These are phyloP conservation scores for Gyromitra esculenta DNA, from an alignment of 2,329 filamentous ascomycete species.

Conservation along the genomic window DNA sequence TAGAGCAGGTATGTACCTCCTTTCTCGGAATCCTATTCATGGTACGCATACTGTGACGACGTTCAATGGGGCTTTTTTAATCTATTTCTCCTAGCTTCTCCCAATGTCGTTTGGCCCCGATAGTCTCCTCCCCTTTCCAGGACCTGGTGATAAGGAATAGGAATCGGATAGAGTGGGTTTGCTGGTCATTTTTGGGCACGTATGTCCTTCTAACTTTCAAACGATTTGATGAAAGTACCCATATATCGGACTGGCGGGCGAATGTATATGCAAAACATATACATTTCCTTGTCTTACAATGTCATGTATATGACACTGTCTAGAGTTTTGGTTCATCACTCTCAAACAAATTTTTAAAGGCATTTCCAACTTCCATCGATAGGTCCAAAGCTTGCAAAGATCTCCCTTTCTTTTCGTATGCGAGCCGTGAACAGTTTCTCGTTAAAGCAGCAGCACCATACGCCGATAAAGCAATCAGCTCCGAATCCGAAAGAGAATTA, in stretches of 20 bases:
- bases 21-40: constrained; percentile 15
- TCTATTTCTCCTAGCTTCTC: constrained; percentile 66
- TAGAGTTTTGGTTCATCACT: constrained; percentile 62
- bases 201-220: background rate
- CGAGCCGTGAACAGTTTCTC: constrained; percentile 86
- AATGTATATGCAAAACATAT: background rate
- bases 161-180: background rate
- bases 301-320: background rate
- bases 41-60: constrained; percentile 49
- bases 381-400: constrained; percentile 92
- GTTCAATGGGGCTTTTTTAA: constrained; percentile 12
- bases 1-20: constrained; percentile 69
- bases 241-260: background rate
- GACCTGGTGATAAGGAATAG: constrained; percentile 31
- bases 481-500: constrained; percentile 68
- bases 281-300: background rate
- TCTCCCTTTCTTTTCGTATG: constrained; percentile 84
- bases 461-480: constrained; percentile 77
- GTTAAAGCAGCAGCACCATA: constrained; percentile 90
- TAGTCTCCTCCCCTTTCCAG: constrained; percentile 63
- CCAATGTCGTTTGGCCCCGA: constrained; percentile 75
- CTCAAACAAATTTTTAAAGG: constrained; percentile 81
- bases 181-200: background rate
- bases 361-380: constrained; percentile 85
- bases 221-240: background rate